Evolutionary conservation across 192 early-diverging fungal species (phyloP), one percentile per base, ranked within the genome.

Genomic region (Rhizophagus clarus): DNA sequence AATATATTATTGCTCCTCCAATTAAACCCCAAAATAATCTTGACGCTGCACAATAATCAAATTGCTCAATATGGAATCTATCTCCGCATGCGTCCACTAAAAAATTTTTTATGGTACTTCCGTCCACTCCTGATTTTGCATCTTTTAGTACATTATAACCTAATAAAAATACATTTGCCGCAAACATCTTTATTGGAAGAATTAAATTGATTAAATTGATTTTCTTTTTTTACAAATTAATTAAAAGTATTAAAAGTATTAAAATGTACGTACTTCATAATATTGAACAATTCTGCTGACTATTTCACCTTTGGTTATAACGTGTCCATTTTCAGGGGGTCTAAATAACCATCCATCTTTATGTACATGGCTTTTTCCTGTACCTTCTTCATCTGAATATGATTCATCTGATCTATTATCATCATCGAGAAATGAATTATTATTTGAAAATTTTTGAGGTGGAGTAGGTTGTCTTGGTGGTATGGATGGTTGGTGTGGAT

Each of bases 41-140:
- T 9, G 76, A 78, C n/a, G 76, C 76, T 2, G 76, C 64, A 32
- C 76, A 78, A 63, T 49, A 78, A 31, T 78, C 76, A 45, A 78
- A 78, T 45, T 69, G 56, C 15, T 42, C 42, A 68, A 78, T 78
- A n/a, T 37, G 26, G 9, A 24, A 78, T 51, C 76, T 64, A 69
- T 78, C 76, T 28, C 34, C 29, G 12, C 76, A 78, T 51, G 76
- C 76, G 10, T 78, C 64, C 45, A 49, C 49, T 20, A 78, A n/a
- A 31, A 69, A 29, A 34, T 45, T 69, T 64, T 26, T 14, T 28
- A 56, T 47, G 1, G 74, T 76, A 34, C n/a, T 42, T 31, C 20
- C 34, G 2, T 22, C n/a, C 1, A 78, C 76, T 26, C 29, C 62
- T 45, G 4, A 29, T 22, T 69, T 61, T 6, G 76, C 76, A 68